Evolutionary conservation across 495 filamentous ascomycete genomes (phyloP).

Genomic region (Hypoxylon perforatum): DNA sequence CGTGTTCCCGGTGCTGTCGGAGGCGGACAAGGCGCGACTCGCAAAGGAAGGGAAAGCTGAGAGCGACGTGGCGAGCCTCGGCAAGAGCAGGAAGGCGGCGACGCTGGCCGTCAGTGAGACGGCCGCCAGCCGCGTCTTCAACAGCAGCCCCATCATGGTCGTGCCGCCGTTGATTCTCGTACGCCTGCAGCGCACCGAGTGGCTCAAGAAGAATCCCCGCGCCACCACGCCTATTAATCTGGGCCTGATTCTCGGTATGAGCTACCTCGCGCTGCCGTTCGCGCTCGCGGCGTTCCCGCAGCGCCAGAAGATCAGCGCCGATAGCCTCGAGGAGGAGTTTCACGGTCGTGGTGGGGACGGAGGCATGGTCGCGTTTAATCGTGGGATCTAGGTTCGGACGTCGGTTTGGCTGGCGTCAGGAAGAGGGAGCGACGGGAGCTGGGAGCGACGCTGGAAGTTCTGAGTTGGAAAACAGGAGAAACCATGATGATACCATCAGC

Average conservation of each 20-base stretch:
- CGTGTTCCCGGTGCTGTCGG: conserved; percentile 81
- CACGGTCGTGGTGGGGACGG: conserved; percentile 76
- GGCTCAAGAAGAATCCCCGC: conserved; percentile 77
- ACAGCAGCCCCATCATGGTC: conserved; percentile 97
- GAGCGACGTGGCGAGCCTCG: conserved; percentile 72
- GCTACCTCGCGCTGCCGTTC: conserved; percentile 83
- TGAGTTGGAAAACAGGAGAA: background rate
- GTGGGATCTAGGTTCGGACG: conserved; percentile 74
- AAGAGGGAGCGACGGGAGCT: no score
- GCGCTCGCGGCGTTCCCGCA: conserved; percentile 93
- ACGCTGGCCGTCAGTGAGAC: conserved; percentile 91
- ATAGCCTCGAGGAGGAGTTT: conserved; percentile 84
- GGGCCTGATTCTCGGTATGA: conserved; percentile 82
- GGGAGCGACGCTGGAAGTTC: conserved; percentile 2
- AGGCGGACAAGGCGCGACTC: conserved; percentile 64
- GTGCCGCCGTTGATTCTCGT: conserved; percentile 87
- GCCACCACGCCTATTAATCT: conserved; percentile 83
- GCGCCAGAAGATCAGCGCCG: conserved; percentile 79
- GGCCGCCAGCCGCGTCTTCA: conserved; percentile 86
- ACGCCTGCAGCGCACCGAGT: conserved; percentile 78
- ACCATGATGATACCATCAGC: background rate
- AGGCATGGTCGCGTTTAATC: conserved; percentile 88
- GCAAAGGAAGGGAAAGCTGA: conserved; percentile 64
- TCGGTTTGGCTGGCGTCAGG: conserved; percentile 19
- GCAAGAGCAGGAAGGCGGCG: conserved; percentile 88